These are phyloP conservation scores for Mycena citricolor DNA, from an alignment of 1,284 basidiomycete genomes.

Conservation along the genomic window DNA sequence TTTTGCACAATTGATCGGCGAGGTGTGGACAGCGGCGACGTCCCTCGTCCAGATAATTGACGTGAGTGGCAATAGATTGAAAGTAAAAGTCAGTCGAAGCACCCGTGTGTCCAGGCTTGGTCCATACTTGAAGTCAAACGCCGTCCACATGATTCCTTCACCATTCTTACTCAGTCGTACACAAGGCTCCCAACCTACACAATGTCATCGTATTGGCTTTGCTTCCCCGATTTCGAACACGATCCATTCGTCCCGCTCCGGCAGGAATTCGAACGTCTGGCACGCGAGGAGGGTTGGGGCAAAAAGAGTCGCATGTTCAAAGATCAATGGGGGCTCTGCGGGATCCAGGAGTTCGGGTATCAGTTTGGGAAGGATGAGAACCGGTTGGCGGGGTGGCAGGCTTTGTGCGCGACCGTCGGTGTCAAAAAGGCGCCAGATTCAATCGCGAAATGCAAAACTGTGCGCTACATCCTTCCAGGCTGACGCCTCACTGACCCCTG, in stretches of 20 bases:
- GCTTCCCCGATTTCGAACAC: neutral
- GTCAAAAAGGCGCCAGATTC: slow-evolving; percentile 14
- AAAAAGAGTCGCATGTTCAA: neutral
- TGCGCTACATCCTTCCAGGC: slow-evolving; percentile 2
- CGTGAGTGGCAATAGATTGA: no score
- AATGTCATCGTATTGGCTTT: no score
- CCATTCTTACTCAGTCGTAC: no score
- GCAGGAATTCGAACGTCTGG: slow-evolving; percentile 3
- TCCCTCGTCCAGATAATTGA: no score
- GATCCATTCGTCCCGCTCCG: neutral
- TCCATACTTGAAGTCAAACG: no score
- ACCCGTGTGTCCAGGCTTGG: no score
- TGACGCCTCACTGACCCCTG: neutral
- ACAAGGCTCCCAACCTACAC: no score
- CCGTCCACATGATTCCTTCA: no score
- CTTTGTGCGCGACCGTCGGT: slow-evolving; percentile 16
- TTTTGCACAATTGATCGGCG: no score
- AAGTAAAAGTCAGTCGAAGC: no score
- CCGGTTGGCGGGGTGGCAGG: slow-evolving; percentile 20
- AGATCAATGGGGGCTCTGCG: slow-evolving; percentile 13
- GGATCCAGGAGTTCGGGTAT: slow-evolving; percentile 14
- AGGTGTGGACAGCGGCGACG: no score
- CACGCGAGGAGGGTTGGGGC: neutral
- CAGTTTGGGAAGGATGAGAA: slow-evolving; percentile 15
- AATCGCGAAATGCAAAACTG: slow-evolving; percentile 20